These are phyloP conservation scores for Lactarius tabidus DNA, from an alignment of 768 basidiomycete species.

Conservation along the genomic window DNA sequence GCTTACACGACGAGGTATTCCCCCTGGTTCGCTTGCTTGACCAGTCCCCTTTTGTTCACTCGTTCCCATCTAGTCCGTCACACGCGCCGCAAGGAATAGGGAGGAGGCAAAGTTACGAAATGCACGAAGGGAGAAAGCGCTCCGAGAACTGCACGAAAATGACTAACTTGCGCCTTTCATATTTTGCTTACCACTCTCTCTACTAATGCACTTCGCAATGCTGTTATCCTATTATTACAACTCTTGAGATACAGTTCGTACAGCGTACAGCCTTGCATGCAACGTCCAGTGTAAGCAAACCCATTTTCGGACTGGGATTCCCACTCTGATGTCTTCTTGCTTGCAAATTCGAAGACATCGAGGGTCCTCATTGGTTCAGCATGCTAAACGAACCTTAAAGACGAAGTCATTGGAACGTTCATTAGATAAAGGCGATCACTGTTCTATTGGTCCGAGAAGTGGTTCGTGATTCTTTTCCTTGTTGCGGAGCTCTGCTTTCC, in stretches of 20 bases:
- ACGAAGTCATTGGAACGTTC: background rate
- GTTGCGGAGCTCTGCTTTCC: background rate
- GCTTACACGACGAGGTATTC: slow-evolving; percentile 66
- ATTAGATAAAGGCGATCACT: background rate
- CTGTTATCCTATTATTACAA: background rate
- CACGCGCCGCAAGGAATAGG: slow-evolving; percentile 57
- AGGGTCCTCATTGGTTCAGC: background rate
- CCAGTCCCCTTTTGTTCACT: slow-evolving; percentile 10
- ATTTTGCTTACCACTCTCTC: background rate
- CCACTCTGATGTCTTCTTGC: background rate
- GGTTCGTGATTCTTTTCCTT: background rate
- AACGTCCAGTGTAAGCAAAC: background rate
- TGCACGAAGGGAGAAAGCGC: slow-evolving; percentile 52
- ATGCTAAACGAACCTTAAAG: background rate
- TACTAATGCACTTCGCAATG: background rate
- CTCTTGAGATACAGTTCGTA: background rate
- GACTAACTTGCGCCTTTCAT: slow-evolving; percentile 28
- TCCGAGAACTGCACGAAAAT: slow-evolving; percentile 53
- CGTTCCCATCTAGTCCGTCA: slow-evolving; percentile 44
- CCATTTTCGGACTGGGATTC: background rate
- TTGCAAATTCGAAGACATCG: background rate
- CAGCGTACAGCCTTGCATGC: background rate
- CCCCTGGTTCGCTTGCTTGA: background rate
- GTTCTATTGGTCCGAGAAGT: background rate
- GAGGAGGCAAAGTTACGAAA: slow-evolving; percentile 54